phyloP scores from a whole-genome alignment of 257 asterid species.

The Verbena officinalis region DNA sequence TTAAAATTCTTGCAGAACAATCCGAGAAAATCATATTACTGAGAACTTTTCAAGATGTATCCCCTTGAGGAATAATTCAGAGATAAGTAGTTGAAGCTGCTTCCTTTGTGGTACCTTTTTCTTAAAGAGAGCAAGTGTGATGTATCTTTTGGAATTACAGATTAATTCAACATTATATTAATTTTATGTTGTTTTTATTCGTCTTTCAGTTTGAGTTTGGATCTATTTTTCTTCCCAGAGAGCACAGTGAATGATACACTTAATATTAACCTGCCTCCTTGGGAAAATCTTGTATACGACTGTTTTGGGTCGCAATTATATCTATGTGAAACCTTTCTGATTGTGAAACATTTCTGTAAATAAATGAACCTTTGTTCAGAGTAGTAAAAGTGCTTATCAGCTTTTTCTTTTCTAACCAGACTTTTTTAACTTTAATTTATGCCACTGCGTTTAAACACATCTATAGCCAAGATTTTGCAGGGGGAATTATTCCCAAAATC shows the following conservation, averaged over 20 bases:
- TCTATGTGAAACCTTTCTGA: too few species aligned
- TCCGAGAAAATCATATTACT: constrained; percentile 81
- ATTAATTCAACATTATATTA: neutral
- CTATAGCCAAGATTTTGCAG: neutral
- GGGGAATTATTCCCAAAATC: neutral
- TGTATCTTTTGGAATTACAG: constrained; percentile 12
- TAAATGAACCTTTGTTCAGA: too few species aligned
- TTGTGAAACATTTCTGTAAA: too few species aligned
- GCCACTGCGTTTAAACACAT: too few species aligned
- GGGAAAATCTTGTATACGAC: too few species aligned
- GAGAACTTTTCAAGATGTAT: constrained; percentile 19
- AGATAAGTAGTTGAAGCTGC: constrained; percentile 26
- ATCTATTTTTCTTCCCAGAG: too few species aligned
- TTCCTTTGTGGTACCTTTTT: constrained; percentile 18
- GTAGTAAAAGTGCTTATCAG: too few species aligned
- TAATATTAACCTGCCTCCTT: too few species aligned
- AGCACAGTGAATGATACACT: too few species aligned
- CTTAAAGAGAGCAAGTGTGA: neutral
- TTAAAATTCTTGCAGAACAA: constrained; percentile 56
- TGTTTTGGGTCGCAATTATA: too few species aligned
- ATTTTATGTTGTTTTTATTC: neutral
- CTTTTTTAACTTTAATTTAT: too few species aligned
- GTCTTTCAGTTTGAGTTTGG: neutral
- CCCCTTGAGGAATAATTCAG: constrained; percentile 6
- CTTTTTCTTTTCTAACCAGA: too few species aligned